Conservation (phyloP, 73 alveolate species). For the Paramecium tetraurelia region DNA sequence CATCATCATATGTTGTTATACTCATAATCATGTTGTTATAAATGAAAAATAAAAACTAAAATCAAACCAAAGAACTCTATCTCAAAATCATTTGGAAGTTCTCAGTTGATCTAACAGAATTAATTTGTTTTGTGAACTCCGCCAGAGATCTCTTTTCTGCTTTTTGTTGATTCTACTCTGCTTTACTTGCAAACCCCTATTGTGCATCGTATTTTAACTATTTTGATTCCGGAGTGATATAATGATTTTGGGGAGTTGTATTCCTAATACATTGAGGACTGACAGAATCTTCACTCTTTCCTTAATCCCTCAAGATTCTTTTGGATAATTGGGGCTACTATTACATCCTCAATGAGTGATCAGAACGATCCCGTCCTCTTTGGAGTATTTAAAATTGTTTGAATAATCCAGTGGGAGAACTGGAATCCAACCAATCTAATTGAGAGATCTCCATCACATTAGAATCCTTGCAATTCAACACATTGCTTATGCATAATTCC, state of each 20-base stretch:
- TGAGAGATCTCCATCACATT: constrained; percentile 2
- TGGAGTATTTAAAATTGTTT: not conserved
- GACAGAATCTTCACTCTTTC: not conserved
- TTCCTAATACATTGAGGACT: not conserved
- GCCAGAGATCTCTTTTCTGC: constrained; percentile 8
- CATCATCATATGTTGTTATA: too few species aligned
- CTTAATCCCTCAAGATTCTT: not conserved
- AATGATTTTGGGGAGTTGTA: not conserved
- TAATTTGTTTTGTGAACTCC: not conserved
- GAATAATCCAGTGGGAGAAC: not conserved
- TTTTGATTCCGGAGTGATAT: not conserved
- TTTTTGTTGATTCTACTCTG: not conserved
- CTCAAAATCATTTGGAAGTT: not conserved
- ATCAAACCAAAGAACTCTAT: not conserved
- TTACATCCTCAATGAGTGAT: not conserved
- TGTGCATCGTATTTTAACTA: not conserved
- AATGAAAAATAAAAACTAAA: not conserved
- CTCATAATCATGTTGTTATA: not conserved
- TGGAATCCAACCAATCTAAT: not conserved
- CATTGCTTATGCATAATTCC: not conserved
- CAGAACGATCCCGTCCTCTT: constrained; percentile 3
- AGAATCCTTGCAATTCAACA: not conserved
- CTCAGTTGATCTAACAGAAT: constrained; percentile 13
- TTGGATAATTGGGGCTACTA: not conserved
- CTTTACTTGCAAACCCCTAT: not conserved